A percentile compares a stretch with the other conserved stretches of the same genome.
phyloP scores from a whole-genome alignment of 2,329 filamentous ascomycete species.

The Penicillium sp. region DNA sequence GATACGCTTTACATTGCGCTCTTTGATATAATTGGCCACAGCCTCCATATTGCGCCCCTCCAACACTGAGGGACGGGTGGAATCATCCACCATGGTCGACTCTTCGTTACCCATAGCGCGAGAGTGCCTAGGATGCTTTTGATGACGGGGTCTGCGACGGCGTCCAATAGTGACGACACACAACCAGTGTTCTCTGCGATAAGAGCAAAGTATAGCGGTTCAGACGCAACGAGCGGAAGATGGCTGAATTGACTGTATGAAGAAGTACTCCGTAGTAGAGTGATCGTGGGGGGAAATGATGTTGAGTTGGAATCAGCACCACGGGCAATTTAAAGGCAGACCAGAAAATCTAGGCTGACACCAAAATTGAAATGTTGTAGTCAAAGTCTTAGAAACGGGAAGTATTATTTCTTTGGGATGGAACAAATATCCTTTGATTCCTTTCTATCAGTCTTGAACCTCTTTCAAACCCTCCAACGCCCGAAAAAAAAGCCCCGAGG shows the following conservation, averaged over 20 bases:
- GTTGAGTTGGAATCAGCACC: slow-evolving; percentile 18
- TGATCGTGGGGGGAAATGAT: slow-evolving; percentile 23
- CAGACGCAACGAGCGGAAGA: neutral
- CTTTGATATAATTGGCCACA: slow-evolving; percentile 79
- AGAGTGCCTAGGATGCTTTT: slow-evolving; percentile 24
- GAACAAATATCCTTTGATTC: neutral
- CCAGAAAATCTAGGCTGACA: neutral
- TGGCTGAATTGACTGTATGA: slow-evolving; percentile 1
- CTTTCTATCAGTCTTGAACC: slow-evolving; percentile 7
- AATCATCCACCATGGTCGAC: slow-evolving; percentile 70
- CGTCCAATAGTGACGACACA: slow-evolving; percentile 30
- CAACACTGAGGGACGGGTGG: slow-evolving; percentile 69
- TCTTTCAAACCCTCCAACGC: slow-evolving; percentile 1
- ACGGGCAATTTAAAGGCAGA: slow-evolving; percentile 10
- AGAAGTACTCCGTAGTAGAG: slow-evolving; percentile 1
- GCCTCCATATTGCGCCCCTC: slow-evolving; percentile 71
- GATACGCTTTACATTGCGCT: slow-evolving; percentile 70
- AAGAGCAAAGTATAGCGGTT: neutral
- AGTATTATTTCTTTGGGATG: neutral
- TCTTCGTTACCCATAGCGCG: slow-evolving; percentile 81
- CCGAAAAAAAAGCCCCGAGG: slow-evolving; percentile 13
- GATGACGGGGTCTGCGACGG: slow-evolving; percentile 33
- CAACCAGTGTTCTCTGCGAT: neutral
- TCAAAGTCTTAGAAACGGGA: neutral
- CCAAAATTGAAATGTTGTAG: neutral